Conservation (phyloP, 2,329 filamentous ascomycete genomes). For the Clarireedia monteithiana region DNA sequence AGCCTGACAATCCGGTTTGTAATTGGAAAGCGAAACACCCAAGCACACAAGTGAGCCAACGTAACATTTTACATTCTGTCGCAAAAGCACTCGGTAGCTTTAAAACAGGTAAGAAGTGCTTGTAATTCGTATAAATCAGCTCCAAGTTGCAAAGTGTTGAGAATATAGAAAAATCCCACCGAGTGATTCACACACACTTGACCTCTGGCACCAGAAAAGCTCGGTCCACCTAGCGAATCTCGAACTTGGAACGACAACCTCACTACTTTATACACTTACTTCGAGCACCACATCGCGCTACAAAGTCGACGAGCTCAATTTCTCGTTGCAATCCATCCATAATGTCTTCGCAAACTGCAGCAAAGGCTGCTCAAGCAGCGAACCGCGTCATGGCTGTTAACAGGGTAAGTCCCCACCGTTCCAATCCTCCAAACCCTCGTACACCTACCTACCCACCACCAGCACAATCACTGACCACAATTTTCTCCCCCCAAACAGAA, state of each 20-base stretch:
- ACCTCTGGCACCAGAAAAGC: not conserved
- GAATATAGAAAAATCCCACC: too few species aligned
- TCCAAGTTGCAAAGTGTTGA: too few species aligned
- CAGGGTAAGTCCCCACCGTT: slow-evolving; percentile 40
- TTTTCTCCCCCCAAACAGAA: slow-evolving; percentile 53
- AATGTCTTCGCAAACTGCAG: slow-evolving; percentile 43
- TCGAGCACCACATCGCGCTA: not conserved
- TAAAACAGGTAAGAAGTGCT: too few species aligned
- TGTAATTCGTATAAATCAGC: too few species aligned
- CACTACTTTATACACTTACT: not conserved
- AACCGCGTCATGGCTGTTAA: slow-evolving; percentile 47
- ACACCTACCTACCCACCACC: not conserved
- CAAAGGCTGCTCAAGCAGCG: slow-evolving; percentile 50
- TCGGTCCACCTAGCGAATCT: not conserved
- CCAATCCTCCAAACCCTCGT: not conserved
- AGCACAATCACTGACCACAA: slow-evolving; percentile 18
- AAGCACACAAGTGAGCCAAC: too few species aligned
- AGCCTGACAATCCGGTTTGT: not conserved
- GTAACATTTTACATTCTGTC: too few species aligned
- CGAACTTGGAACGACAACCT: not conserved
- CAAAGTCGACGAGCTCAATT: slow-evolving; percentile 21
- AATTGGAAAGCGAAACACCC: too few species aligned
- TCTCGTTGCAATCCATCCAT: slow-evolving; percentile 15
- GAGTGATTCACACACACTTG: not conserved
- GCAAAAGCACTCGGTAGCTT: too few species aligned